phyloP scores from a whole-genome alignment of 257 asterid genomes.

The Galeopsis tetrahit region DNA sequence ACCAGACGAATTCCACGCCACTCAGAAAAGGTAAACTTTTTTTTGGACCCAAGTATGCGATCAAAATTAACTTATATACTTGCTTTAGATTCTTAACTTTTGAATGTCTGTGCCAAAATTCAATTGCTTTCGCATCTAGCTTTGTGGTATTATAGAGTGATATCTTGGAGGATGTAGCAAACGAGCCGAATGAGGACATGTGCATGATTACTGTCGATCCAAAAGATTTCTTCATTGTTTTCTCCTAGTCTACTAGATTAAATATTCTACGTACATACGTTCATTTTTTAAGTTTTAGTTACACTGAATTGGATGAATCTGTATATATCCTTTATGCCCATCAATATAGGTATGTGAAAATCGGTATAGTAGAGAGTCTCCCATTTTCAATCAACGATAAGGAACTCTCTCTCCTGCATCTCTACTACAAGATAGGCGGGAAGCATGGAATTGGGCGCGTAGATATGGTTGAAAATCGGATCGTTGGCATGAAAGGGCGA shows the following conservation, averaged over 20 bases:
- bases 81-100: too few relatives aligned
- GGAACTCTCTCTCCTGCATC: not conserved
- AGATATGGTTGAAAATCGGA: not conserved
- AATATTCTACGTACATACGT: too few relatives aligned
- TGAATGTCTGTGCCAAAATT: too few relatives aligned
- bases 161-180: not conserved
- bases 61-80: too few relatives aligned
- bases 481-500: not conserved
- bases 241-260: too few relatives aligned
- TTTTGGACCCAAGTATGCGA: too few relatives aligned
- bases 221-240: not conserved
- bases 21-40: too few relatives aligned
- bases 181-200: slow-evolving; percentile 9
- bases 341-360: not conserved
- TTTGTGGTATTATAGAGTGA: not conserved
- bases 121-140: not conserved
- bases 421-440: not conserved
- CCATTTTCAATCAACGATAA: not conserved
- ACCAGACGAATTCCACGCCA: too few relatives aligned
- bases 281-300: too few relatives aligned
- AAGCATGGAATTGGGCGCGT: not conserved
- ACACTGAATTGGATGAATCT: too few relatives aligned
- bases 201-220: slow-evolving; percentile 8
- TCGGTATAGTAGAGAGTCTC: slow-evolving; percentile 1
- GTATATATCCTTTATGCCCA: too few relatives aligned